Base-by-base conservation (phyloP, 495 filamentous ascomycete species). In the Aspergillus bertholletiae region DNA sequence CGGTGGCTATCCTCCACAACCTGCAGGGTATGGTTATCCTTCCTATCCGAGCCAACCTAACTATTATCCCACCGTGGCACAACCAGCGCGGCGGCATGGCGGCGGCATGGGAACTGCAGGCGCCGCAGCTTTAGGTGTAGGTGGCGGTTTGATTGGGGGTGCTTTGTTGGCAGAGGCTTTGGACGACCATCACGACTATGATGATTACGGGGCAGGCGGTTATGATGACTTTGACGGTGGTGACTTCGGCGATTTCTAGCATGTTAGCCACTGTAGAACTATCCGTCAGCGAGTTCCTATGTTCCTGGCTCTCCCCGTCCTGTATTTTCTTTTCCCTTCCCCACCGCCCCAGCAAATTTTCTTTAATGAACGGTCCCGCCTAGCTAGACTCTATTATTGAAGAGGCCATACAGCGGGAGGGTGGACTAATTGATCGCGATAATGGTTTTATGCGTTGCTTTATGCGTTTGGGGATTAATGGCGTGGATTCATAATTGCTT, bases 91-190 rank as follows among this genome's bases (percentile, higher is more conserved):
- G 46, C 64, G 58, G 26, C 32, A 44, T 4, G 62, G 60, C 28
- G 78, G 76, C 39, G 85, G 86, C 0, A 77, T 90, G 75, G 88
- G 87, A 20, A 74, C 74, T 40, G 82, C 75, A 1, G 88, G 88
- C 43, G 88, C 81, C 23, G 88, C 86, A 8, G 90, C 89, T 17
- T 69, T 93, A 55, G 90, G 90, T 67, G 63, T 89, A 8, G 90
- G 89, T 44, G 90, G 84, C 51, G 90, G 90, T 50, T 56, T 95
- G 61, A 37, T 92, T 3, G 89, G 88, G 55, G 89, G 89, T 11
- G 72, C 76, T 58, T 45, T 92, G 64, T 63, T 95, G 37, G 86
- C 78, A 3, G 79, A 88, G 62, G 84, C 82, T 9, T 73, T 90
- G 43, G 65, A 84, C 41, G 85, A 86, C 54, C 69, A 80, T 22